A percentile compares a stretch with the other conserved stretches of the same genome.
These are phyloP conservation scores for Dendrobium officinale DNA, from an alignment of 106 monocot genomes.

Conservation along the genomic window DNA sequence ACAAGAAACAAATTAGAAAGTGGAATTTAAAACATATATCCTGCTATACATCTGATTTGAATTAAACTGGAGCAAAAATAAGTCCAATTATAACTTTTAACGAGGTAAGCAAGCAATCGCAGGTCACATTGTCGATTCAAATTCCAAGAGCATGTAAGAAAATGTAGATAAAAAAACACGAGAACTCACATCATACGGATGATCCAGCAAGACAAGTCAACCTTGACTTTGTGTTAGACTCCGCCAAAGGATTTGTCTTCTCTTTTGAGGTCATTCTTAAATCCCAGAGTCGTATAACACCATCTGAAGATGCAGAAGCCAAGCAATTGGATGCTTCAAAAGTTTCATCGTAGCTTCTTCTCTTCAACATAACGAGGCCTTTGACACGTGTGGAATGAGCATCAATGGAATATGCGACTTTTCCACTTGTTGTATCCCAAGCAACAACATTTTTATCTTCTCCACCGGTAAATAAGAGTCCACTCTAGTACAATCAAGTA, in stretches of 20 bases:
- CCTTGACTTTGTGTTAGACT: constrained; percentile 76
- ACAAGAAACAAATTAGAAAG: background rate
- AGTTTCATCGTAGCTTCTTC: constrained; percentile 16
- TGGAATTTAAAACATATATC: background rate
- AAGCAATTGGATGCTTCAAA: constrained; percentile 41
- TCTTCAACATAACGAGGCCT: constrained; percentile 66
- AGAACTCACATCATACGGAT: constrained; percentile 61
- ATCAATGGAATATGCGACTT: constrained; percentile 53
- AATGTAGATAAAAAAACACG: background rate
- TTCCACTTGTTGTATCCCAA: constrained; percentile 82
- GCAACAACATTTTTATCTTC: constrained; percentile 69
- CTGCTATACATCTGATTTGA: background rate
- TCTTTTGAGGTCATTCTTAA: constrained; percentile 43
- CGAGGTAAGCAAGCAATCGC: background rate
- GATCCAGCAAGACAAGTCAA: constrained; percentile 88
- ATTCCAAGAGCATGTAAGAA: background rate
- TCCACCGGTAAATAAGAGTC: constrained; percentile 66
- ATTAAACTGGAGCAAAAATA: background rate
- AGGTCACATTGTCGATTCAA: background rate
- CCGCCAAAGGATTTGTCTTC: constrained; percentile 50
- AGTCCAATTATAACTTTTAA: background rate
- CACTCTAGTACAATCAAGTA: constrained; percentile 36
- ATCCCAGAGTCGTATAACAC: constrained; percentile 83
- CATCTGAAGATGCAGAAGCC: constrained; percentile 91
- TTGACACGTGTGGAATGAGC: constrained; percentile 82